These are phyloP conservation scores for Beauveria asiatica DNA, from an alignment of 2,329 filamentous ascomycete species.

Conservation along the genomic window DNA sequence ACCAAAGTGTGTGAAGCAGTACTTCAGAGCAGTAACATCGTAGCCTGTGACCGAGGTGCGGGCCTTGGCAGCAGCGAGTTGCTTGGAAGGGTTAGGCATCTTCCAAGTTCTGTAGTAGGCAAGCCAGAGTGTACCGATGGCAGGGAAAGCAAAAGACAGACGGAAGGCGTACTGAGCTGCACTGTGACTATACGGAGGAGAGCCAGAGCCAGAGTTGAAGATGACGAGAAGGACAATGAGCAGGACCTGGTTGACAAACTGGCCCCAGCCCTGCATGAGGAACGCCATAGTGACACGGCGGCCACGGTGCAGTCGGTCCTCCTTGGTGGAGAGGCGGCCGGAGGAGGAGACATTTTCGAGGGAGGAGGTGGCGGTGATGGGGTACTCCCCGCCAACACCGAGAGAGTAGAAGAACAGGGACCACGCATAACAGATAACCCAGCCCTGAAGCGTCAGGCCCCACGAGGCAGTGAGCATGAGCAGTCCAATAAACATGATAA, in stretches of 20 bases:
- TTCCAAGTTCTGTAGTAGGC: conserved; percentile 94
- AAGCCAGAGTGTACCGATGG: conserved; percentile 85
- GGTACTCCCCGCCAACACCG: conserved; percentile 79
- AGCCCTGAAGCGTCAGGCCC: conserved; percentile 80
- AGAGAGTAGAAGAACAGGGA: conserved; percentile 71
- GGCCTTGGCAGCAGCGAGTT: conserved; percentile 75
- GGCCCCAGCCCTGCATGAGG: conserved; percentile 97
- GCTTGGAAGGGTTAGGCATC: conserved; percentile 82
- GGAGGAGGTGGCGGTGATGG: conserved; percentile 90
- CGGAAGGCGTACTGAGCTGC: conserved; percentile 86
- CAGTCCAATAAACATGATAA: conserved; percentile 88
- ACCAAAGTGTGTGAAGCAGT: conserved; percentile 77
- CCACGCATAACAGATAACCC: conserved; percentile 96
- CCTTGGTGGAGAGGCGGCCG: conserved; percentile 79
- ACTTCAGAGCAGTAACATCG: conserved; percentile 71
- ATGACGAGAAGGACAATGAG: conserved; percentile 80
- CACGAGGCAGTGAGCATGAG: conserved; percentile 87
- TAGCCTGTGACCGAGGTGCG: conserved; percentile 85
- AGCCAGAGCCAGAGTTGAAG: conserved; percentile 70
- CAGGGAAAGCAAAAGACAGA: conserved; percentile 84
- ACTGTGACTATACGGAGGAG: conserved; percentile 68
- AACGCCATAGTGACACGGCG: conserved; percentile 94
- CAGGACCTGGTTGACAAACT: conserved; percentile 86
- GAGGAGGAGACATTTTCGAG: conserved; percentile 87
- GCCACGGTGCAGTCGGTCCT: conserved; percentile 90